Conservation (phyloP, 805 yeast species). For the Candida pseudoglaebosa region DNA sequence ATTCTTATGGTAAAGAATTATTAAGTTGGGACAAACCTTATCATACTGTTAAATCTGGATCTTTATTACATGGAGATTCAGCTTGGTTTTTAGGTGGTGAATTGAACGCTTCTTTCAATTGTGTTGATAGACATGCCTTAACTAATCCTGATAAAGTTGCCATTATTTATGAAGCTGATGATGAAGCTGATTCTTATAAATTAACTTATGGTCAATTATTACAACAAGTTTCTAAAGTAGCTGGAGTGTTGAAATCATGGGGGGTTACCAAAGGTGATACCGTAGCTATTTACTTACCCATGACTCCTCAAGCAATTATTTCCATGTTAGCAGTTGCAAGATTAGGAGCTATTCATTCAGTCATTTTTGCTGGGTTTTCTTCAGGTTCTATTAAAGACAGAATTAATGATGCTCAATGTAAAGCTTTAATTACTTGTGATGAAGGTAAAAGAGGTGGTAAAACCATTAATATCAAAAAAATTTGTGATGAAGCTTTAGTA, state of each 20-base stretch:
- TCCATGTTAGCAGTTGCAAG: constrained; percentile 75
- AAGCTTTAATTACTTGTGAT: constrained; percentile 73
- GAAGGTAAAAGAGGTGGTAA: constrained; percentile 83
- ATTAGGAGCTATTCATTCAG: constrained; percentile 82
- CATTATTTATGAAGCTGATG: constrained; percentile 78
- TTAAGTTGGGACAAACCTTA: constrained; percentile 81
- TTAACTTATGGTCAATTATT: constrained; percentile 70
- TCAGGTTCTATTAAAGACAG: constrained; percentile 70
- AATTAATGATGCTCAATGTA: constrained; percentile 67
- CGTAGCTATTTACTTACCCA: constrained; percentile 82
- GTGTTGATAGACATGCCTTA: constrained; percentile 80
- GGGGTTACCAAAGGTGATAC: constrained; percentile 81
- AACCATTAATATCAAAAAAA: constrained; percentile 73
- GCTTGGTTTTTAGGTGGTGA: constrained; percentile 82
- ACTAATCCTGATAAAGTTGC: constrained; percentile 69
- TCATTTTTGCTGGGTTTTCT: constrained; percentile 81
- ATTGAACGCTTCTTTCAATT: constrained; percentile 74
- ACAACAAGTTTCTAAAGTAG: constrained; percentile 64
- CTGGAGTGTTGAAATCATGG: constrained; percentile 61
- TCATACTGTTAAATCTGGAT: constrained; percentile 59
- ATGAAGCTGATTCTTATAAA: constrained; percentile 56
- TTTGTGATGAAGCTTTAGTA: constrained; percentile 74
- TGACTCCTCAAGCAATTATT: constrained; percentile 76
- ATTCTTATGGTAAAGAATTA: constrained; percentile 66
- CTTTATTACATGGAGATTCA: constrained; percentile 50